These are phyloP conservation scores for Hordeum pubiflorum DNA, from an alignment of 202 grass and related monocot genomes.

Conservation along the genomic window DNA sequence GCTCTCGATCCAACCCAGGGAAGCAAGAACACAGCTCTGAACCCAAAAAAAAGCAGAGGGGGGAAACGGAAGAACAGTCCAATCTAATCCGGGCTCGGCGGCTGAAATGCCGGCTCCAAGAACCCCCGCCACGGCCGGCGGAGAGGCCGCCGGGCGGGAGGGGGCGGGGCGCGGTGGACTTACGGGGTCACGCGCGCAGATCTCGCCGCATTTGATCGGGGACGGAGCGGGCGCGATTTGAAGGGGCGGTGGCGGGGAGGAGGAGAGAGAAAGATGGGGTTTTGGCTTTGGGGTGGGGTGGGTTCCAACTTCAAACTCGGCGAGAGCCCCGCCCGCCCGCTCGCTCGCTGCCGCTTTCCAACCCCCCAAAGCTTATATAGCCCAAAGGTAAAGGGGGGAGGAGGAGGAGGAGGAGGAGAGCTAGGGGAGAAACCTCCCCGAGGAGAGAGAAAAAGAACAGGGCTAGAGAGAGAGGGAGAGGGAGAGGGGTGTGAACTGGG, in stretches of 20 bases:
- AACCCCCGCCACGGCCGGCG: background rate
- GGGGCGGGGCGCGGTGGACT: background rate
- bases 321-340: background rate
- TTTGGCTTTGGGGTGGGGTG: slow-evolving; percentile 9
- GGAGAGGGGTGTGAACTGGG: background rate
- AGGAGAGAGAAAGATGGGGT: slow-evolving; percentile 25
- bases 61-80: background rate
- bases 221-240: background rate
- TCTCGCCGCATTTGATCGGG: slow-evolving; percentile 39
- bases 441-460: slow-evolving; percentile 27
- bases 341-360: slow-evolving; percentile 2
- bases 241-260: slow-evolving; percentile 7
- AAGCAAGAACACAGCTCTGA: background rate
- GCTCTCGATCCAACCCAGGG: background rate
- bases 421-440: slow-evolving; percentile 4
- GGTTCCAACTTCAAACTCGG: slow-evolving; percentile 25
- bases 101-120: slow-evolving; percentile 2
- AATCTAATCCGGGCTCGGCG: background rate
- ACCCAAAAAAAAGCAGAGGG: background rate
- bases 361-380: slow-evolving; percentile 35
- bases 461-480: slow-evolving; percentile 7
- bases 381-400: slow-evolving; percentile 22
- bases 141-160: slow-evolving; percentile 5
- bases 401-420: background rate
- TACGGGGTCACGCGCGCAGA: slow-evolving; percentile 38